Evolutionary conservation across 108 stramenopile species (phyloP), one percentile per base, ranked within the genome.

Genomic region (Bacterosira constricta): DNA sequence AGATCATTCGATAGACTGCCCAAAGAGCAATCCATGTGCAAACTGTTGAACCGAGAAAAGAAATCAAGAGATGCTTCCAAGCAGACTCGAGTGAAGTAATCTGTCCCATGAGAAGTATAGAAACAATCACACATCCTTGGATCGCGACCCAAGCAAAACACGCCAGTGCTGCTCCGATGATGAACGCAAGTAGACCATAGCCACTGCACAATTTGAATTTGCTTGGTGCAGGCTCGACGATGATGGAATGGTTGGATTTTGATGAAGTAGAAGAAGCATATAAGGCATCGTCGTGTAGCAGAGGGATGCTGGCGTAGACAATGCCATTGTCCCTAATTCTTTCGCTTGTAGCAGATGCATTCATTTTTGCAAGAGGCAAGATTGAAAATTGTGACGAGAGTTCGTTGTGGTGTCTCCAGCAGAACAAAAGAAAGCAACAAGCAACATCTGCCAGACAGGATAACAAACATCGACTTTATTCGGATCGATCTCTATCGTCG

Each of bases 51-150:
- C 75, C 75, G 0, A 45, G 0, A 37, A 25, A 47, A 20, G 31
- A 46, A 20, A 77, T 46, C 23, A 68, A 25, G 7, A 77, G 10
- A 32, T 77, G 75, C 53, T 63, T 68, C 75, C 60, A 77, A 34
- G 66, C 53, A 51, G 29, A 62, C 9, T 37, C 37, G n/a, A 32
- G n/a, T 26, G 67, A 73, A 12, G 54, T 29, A 20, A 77, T 69
- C 17, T 66, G 30, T 0, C 75, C 75, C 44, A 77, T 63, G 29
- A 77, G 35, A 0, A 77, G 1, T 10, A 77, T 10, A 5, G 75
- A 61, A 15, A 60, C 37, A 23, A 77, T 38, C 6, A 46, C 54
- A 60, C 75, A 77, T 18, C 41, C 62, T 63, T 77, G 75, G 11
- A 57, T 77, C 11, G 54, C 37, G 2, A 63, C 36, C 75, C 67